Base-by-base conservation (phyloP, 257 asterid species). In the Ballota nigra region DNA sequence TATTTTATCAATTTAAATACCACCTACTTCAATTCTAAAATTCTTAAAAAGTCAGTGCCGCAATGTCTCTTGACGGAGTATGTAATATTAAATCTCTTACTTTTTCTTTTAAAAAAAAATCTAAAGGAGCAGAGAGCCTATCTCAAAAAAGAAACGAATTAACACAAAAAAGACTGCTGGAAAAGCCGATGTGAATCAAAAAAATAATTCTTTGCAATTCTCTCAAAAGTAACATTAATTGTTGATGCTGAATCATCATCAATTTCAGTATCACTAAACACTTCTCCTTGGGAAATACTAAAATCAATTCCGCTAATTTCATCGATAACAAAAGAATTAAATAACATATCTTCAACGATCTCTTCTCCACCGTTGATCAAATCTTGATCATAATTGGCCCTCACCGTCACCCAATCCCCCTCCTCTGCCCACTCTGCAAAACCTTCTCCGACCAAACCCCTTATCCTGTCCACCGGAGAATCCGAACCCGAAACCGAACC, bases 361-460 rank as follows among this genome's bases (percentile, higher is more conserved):
- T 41, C 80, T 43, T 83, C 82, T 68, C 64, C 84, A 59, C 40
- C 78, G 41, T 15, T 24, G 51, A 41, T 31, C 29, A 26, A 29
- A 0, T 61, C 76, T 52, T 43, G 52, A 13, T 13, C 16, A 13
- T 41, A 55, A 22, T 51, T 11, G 68, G 75, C 69, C 74, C 98
- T 86, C 15, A 90, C 86, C 5, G 86, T 83, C 29, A 88, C 45
- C 98, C 98, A 93, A 63, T 77, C 87, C 40, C 81, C 97, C 60
- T 86, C 96, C 16, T 78, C 89, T 7, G 69, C 29, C 74, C 63
- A 68, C 51, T 3, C 74, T 8, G 19, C 18, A 89, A 43, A 43
- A 43, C 15, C n/a, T 13, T 64, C 76, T 52, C 84, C 81, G 23
- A 77, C 43, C 85, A 90, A 66, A 0, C 29, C 78, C 66, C 70